Base-by-base conservation (phyloP, 2,329 filamentous ascomycete species). In the Fusarium caatingaense region DNA sequence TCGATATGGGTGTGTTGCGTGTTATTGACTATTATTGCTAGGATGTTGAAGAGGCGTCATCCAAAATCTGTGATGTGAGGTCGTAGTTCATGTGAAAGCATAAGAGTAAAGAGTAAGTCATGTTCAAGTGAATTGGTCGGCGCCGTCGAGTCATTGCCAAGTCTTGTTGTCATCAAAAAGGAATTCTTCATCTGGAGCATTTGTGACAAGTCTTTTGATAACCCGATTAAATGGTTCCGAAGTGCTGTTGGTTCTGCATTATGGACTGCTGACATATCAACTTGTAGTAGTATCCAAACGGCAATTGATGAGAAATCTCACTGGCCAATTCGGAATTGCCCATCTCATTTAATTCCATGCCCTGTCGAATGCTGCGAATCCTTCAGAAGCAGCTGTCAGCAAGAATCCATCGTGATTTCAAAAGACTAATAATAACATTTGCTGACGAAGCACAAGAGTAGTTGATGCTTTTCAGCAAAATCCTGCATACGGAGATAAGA, bases 381-480 rank as follows among this genome's bases (percentile, higher is more conserved):
- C n/a, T 32, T 41, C 40, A 47, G 8, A 42, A 20, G 27, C 15
- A 41, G n/a, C 27, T 27, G 18, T 54, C 62, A 61, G 40, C 53
- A 13, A 56, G 23, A 37, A 32, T n/a, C 34, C 42, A 30, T 49
- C 9, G 30, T 11, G 5, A 25, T 21, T 13, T n/a, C 23, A 11
- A 34, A 44, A 49, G 3, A 9, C 40, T n/a, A 54, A 30, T 15
- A 30, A 30, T 15, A 15, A 27, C 5, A 18, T 20, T 56, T 56
- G 67, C 63, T 70, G 63, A 64, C 67, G 37, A 71, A 71, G 59
- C 58, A 56, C 50, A 46, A 30, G 28, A 49, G 58, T n/a, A 20
- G 40, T 34, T 10, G 34, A 20, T 63, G 30, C 48, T 51, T 61
- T 32, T 61, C 37, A 66, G 46, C 60, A 68, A 23, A 21, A 28